These are phyloP conservation scores for Colletotrichum sp. DNA, from an alignment of 2,329 filamentous ascomycete species.

Conservation along the genomic window DNA sequence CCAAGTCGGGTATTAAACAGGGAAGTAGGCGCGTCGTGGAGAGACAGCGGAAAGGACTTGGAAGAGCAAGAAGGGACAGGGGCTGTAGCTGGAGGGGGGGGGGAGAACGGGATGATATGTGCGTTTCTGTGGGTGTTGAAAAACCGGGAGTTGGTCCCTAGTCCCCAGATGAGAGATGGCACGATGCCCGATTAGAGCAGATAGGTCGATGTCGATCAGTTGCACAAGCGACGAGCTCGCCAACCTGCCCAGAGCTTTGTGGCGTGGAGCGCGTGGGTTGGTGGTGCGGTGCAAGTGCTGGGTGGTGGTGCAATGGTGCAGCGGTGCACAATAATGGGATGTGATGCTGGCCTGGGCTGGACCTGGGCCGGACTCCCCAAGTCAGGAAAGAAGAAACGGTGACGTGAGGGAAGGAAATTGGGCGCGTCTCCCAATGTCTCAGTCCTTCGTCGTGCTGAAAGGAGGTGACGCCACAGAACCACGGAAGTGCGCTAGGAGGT, in stretches of 20 bases:
- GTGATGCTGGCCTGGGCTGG: neutral
- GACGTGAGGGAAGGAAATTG: constrained; percentile 16
- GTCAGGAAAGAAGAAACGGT: neutral
- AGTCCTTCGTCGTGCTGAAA: constrained; percentile 8
- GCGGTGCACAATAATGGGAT: neutral
- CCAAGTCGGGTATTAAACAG: constrained; percentile 16
- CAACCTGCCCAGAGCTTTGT: neutral
- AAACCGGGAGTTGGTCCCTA: constrained; percentile 15
- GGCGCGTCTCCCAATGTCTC: constrained; percentile 20
- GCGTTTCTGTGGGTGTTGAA: neutral
- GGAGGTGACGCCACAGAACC: constrained; percentile 18
- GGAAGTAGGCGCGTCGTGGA: constrained; percentile 3
- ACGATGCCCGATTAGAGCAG: neutral
- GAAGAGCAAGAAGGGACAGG: neutral
- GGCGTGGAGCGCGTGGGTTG: neutral
- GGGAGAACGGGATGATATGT: constrained; percentile 11
- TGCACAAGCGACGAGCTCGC: neutral
- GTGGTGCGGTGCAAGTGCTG: constrained; percentile 2
- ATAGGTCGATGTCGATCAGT: constrained; percentile 4
- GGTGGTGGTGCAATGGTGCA: neutral
- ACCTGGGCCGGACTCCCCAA: neutral
- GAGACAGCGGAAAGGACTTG: neutral
- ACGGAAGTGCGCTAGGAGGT: constrained; percentile 3
- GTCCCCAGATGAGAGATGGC: constrained; percentile 11
- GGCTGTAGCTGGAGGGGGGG: neutral